A percentile compares a stretch with the other conserved stretches of the same genome.
phyloP scores from a whole-genome alignment of 2,329 filamentous ascomycete genomes.

The Berkeleyomyces rouxiae region DNA sequence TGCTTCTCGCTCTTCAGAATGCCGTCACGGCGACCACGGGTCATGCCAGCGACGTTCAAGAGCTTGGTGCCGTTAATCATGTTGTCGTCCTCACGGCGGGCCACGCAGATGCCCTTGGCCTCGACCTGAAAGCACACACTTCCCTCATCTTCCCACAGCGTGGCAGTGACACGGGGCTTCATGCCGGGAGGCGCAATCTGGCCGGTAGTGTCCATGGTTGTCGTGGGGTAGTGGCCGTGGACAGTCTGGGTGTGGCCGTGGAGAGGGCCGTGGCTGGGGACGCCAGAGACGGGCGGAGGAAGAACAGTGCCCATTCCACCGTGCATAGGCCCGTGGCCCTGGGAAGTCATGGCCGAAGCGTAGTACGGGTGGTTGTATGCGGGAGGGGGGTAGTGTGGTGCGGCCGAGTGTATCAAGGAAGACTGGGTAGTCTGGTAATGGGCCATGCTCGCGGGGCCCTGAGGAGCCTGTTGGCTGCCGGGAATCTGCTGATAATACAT shows the following conservation, averaged over 20 bases:
- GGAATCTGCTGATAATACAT: constrained; percentile 81
- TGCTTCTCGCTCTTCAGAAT: constrained; percentile 97
- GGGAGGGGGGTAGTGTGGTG: constrained; percentile 46
- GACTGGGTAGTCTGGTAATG: constrained; percentile 72
- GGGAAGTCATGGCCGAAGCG: constrained; percentile 61
- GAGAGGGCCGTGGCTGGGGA: constrained; percentile 22
- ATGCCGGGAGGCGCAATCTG: constrained; percentile 84
- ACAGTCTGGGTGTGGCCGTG: constrained; percentile 40
- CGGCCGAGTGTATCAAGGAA: constrained; percentile 55
- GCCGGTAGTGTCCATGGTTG: constrained; percentile 64
- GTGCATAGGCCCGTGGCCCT: constrained; percentile 52
- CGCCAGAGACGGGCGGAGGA: constrained; percentile 37
- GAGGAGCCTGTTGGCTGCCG: constrained; percentile 57
- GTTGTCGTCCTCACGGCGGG: constrained; percentile 88
- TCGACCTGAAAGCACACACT: constrained; percentile 97
- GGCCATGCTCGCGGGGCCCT: constrained; percentile 41
- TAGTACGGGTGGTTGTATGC: constrained; percentile 59
- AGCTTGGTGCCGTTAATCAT: constrained; percentile 99
- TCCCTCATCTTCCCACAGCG: constrained; percentile 94
- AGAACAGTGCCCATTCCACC: constrained; percentile 58
- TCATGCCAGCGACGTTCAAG: constrained; percentile 96
- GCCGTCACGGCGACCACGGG: constrained; percentile 80
- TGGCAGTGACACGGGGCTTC: constrained; percentile 92
- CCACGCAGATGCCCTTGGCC: constrained; percentile 88
- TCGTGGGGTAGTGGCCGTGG: constrained; percentile 39